These are phyloP conservation scores for Lactarius sanguifluus DNA, from an alignment of 768 basidiomycete genomes.

Conservation along the genomic window DNA sequence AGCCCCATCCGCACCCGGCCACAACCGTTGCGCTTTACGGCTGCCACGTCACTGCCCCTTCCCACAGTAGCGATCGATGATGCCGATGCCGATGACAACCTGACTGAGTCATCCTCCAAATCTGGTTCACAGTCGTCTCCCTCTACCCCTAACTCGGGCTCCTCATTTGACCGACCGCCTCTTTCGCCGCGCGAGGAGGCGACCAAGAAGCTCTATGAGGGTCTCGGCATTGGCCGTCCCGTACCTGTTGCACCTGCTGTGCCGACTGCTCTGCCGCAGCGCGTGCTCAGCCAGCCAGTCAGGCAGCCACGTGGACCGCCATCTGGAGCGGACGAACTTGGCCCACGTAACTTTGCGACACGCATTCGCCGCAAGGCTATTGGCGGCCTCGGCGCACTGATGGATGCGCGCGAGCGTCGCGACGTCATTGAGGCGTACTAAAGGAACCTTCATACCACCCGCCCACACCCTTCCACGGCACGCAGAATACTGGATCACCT, in stretches of 20 bases:
- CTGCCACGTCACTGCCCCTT: conserved; percentile 37
- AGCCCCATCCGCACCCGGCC: conserved; percentile 61
- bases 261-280: conserved; percentile 42
- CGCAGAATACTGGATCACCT: conserved; percentile 25
- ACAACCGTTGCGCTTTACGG: conserved; percentile 52
- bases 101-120: conserved; percentile 50
- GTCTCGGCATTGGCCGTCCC: conserved; percentile 80
- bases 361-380: conserved; percentile 84
- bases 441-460: conserved; percentile 9
- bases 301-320: conserved; percentile 90
- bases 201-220: conserved; percentile 83
- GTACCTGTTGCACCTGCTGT: conserved; percentile 41
- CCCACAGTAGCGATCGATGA: conserved; percentile 32
- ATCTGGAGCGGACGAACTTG: conserved; percentile 81
- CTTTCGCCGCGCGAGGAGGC: conserved; percentile 88
- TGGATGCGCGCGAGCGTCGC: conserved; percentile 78
- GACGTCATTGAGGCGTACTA: conserved; percentile 39
- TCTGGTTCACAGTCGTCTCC: conserved; percentile 62
- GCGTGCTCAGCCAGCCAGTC: conserved; percentile 65
- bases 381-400: conserved; percentile 73
- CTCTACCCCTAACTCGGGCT: conserved; percentile 70
- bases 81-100: conserved; percentile 29
- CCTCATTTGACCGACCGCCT: conserved; percentile 51
- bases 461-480: conserved; percentile 6
- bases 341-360: conserved; percentile 85